These are phyloP conservation scores for Curvularia sp. DNA, from an alignment of 2,329 filamentous ascomycete genomes.

Conservation along the genomic window DNA sequence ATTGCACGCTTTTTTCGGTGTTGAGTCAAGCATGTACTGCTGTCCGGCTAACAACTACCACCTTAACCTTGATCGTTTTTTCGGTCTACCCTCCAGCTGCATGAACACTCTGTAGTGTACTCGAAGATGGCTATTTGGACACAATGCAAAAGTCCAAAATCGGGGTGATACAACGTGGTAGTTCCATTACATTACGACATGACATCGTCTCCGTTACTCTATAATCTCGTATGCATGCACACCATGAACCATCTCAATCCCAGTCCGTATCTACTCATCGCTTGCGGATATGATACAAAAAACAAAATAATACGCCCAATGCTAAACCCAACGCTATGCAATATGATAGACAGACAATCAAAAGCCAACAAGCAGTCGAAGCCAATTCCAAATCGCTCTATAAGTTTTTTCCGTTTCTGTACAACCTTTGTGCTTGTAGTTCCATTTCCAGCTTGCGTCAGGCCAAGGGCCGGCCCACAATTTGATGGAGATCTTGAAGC, in stretches of 20 bases:
- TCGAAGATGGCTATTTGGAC: too few species aligned
- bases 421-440: conserved; percentile 9
- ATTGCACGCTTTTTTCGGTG: too few species aligned
- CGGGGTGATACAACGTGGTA: neutral
- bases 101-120: too few species aligned
- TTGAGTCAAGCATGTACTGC: too few species aligned
- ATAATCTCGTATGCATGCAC: conserved; percentile 6
- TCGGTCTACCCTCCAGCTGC: too few species aligned
- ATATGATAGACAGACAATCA: conserved; percentile 2
- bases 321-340: conserved; percentile 16
- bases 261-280: neutral
- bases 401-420: conserved; percentile 7
- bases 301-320: neutral
- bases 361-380: neutral
- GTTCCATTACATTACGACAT: conserved; percentile 10
- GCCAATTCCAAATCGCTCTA: neutral
- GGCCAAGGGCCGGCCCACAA: conserved; percentile 20
- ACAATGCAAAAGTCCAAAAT: neutral
- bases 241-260: neutral
- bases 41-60: too few species aligned
- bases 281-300: conserved; percentile 1
- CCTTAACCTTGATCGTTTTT: too few species aligned
- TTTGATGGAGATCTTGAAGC: conserved; percentile 24
- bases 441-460: conserved; percentile 13
- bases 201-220: conserved; percentile 10